Conservation (phyloP, 495 filamentous ascomycete species). For the Neurospora discreta region DNA sequence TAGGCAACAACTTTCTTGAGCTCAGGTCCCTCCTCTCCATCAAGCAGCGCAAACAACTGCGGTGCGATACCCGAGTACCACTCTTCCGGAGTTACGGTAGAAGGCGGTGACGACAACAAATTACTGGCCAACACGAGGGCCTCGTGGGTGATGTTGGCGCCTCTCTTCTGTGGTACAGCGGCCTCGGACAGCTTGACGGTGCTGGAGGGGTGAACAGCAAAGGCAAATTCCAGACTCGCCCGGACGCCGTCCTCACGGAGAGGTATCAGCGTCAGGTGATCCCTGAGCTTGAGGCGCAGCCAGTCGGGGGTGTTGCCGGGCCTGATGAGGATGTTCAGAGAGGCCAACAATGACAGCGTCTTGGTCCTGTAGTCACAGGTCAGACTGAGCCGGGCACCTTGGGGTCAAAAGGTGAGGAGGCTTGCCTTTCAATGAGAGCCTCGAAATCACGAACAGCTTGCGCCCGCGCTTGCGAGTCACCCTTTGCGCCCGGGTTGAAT, state of each 20-base stretch:
- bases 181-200: constrained; percentile 27
- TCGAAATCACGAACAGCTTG: constrained; percentile 21
- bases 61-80: constrained; percentile 57
- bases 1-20: constrained; percentile 57
- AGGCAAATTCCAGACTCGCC: constrained; percentile 60
- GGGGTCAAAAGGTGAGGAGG: background rate
- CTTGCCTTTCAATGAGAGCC: constrained; percentile 32
- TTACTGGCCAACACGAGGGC: constrained; percentile 55
- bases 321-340: constrained; percentile 36
- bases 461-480: constrained; percentile 16
- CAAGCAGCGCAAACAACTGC: constrained; percentile 56
- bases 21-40: constrained; percentile 52
- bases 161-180: constrained; percentile 32
- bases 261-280: constrained; percentile 50
- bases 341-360: constrained; percentile 32
- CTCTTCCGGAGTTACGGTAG: constrained; percentile 38
- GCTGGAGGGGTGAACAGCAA: constrained; percentile 44
- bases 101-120: constrained; percentile 52
- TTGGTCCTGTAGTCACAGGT: constrained; percentile 27
- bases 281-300: constrained; percentile 42
- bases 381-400: constrained; percentile 10
- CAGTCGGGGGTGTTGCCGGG: constrained; percentile 32
- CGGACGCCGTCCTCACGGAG: constrained; percentile 55
- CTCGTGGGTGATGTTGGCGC: constrained; percentile 60
- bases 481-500: constrained; percentile 25